Evolutionary conservation across 805 yeast genomes (phyloP), one percentile per base, ranked within the genome.

Genomic region (Ogataea zsoltii): DNA sequence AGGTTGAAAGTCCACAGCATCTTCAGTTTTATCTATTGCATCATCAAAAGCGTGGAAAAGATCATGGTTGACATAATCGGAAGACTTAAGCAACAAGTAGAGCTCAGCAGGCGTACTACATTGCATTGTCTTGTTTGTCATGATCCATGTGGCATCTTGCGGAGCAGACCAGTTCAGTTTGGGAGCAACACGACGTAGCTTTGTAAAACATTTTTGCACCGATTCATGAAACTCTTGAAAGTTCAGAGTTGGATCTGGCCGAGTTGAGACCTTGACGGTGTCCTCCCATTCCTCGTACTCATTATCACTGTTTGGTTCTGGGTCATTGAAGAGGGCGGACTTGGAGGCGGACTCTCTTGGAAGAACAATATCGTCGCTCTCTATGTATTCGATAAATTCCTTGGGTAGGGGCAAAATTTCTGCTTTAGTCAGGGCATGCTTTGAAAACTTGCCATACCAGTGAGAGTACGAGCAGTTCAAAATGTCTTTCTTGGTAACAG

Each of bases 81-180:
- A 88, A 1, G 96, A 82, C 57, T 92, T 92, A 42, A 94, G 66
- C 7, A 94, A 66, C 38, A 94, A 63, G 52, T 90, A 94, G 0
- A 94, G 67, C 53, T 94, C 99, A 31, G 83, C 76, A 0, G 85
- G 80, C 26, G 75, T 76, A 13, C 68, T 71, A 58, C 98, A 91
- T 57, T 79, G 76, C 76, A 85, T 77, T 2, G 88, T 75, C 57
- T 88, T 87, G 26, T 85, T 81, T 2, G 94, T 76, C 57, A 86
- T 68, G 16, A 94, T 92, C 99, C 98, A 94, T 0, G 83, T 78
- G 1, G 98, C 88, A 67, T 94, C 99, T 60, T 83, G 84, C 1
- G 99, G 99, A 1, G 97, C 86, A 0, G 97, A 89, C 99, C 99
- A 94, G 70, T 94, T 94, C 55, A 92, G 69, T 60, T 94, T 94